Evolutionary conservation across 1,284 basidiomycete genomes (phyloP).

Genomic region (Athelia psychrophila): DNA sequence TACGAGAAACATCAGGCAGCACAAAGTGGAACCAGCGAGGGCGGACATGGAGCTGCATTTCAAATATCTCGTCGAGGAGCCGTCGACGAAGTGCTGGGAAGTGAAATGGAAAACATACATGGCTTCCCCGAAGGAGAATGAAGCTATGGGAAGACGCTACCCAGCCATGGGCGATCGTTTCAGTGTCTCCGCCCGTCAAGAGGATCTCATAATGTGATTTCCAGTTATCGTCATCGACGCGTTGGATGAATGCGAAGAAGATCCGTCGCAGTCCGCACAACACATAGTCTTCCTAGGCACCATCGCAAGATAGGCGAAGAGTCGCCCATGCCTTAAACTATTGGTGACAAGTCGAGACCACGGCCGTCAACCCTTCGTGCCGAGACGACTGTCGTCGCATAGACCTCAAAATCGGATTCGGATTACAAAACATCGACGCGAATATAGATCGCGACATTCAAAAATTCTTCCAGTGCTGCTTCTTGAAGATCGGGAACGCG

Average conservation of each 20-base stretch:
- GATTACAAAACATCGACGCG: slow-evolving; percentile 14
- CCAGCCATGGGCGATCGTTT: too few species aligned
- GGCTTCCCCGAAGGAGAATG: background rate
- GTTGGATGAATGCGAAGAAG: slow-evolving; percentile 26
- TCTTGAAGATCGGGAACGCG: slow-evolving; percentile 1
- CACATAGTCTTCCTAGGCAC: slow-evolving; percentile 13
- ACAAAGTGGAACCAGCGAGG: background rate
- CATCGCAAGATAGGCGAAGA: slow-evolving; percentile 16
- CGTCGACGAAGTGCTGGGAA: background rate
- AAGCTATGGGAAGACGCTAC: too few species aligned
- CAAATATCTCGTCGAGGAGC: background rate
- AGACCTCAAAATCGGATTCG: slow-evolving; percentile 14
- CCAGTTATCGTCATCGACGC: slow-evolving; percentile 28
- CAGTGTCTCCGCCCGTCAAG: background rate
- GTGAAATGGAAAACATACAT: background rate
- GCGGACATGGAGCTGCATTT: background rate
- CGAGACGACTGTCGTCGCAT: slow-evolving; percentile 11
- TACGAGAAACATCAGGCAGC: background rate
- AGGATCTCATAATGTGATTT: background rate
- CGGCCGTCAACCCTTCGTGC: slow-evolving; percentile 12
- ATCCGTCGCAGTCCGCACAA: background rate
- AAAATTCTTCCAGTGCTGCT: slow-evolving; percentile 5
- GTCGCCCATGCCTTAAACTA: slow-evolving; percentile 20
- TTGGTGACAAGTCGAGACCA: slow-evolving; percentile 25
- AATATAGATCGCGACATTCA: slow-evolving; percentile 11